Percentiles rank a stretch among this genome's conserved stretches.
Evolutionary conservation across 331 rosid species (phyloP).

Genomic region (Pyrus hybrid): DNA sequence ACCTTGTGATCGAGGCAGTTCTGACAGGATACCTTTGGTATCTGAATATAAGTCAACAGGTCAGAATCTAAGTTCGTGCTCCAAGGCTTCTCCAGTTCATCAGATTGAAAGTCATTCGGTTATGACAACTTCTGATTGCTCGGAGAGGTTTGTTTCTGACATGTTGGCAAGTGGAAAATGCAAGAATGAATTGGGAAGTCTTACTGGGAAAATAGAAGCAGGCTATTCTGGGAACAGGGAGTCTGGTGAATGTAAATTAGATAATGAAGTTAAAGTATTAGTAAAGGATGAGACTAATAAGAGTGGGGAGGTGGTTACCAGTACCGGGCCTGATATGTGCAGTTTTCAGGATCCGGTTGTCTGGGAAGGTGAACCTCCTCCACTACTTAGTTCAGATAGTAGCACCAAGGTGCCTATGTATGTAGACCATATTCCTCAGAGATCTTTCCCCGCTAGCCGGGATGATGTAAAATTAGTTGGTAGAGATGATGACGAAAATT

Average conservation of each 20-base stretch:
- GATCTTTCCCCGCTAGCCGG: slow-evolving; percentile 37
- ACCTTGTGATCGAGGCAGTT: slow-evolving; percentile 22
- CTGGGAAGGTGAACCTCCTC: slow-evolving; percentile 29
- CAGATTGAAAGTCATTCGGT: slow-evolving; percentile 35
- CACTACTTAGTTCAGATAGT: slow-evolving; percentile 25
- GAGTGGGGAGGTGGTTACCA: slow-evolving; percentile 15
- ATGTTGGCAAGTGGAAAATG: slow-evolving; percentile 21
- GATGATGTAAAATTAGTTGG: slow-evolving; percentile 60
- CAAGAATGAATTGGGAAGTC: slow-evolving; percentile 37
- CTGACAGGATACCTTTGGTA: slow-evolving; percentile 17
- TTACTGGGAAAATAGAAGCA: slow-evolving; percentile 25
- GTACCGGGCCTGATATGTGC: slow-evolving; percentile 18
- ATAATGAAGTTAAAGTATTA: slow-evolving; percentile 14
- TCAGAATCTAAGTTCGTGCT: slow-evolving; percentile 20
- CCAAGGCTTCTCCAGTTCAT: slow-evolving; percentile 30
- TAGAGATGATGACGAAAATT: slow-evolving; percentile 97
- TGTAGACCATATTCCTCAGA: slow-evolving; percentile 30
- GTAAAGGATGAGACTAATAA: slow-evolving; percentile 26
- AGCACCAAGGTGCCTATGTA: slow-evolving; percentile 24
- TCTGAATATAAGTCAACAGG: slow-evolving; percentile 26
- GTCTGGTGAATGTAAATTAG: slow-evolving; percentile 33
- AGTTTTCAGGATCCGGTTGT: slow-evolving; percentile 21
- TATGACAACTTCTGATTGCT: slow-evolving; percentile 43
- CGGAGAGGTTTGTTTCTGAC: slow-evolving; percentile 28
- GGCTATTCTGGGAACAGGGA: slow-evolving; percentile 30